Evolutionary conservation across 345 rosid genomes (phyloP).

Genomic region (Kandelia obovata): DNA sequence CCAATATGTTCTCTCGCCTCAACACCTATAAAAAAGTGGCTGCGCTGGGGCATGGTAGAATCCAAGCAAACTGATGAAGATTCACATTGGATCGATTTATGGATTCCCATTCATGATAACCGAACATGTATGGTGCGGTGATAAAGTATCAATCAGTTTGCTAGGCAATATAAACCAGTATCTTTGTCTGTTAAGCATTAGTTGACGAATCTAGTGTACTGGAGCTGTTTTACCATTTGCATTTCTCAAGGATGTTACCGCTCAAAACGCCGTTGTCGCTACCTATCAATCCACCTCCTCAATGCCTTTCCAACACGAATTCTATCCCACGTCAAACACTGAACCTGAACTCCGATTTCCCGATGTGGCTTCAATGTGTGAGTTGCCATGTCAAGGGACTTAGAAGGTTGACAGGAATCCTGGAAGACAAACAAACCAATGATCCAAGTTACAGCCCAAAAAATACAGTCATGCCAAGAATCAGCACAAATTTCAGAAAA

Average conservation of each 20-base stretch:
- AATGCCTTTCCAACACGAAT: conserved; percentile 74
- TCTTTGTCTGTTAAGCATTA: not conserved
- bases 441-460: conserved; percentile 44
- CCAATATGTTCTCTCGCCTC: no score
- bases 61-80: no score
- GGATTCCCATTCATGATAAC: no score
- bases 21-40: no score
- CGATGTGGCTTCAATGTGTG: conserved; percentile 40
- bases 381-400: conserved; percentile 7
- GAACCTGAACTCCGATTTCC: conserved; percentile 50
- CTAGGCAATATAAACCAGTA: no score
- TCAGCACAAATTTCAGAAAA: no score
- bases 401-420: conserved; percentile 8
- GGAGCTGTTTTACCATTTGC: not conserved
- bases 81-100: no score
- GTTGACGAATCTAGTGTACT: not conserved
- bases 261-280: not conserved
- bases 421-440: conserved; percentile 83
- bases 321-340: conserved; percentile 60
- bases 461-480: not conserved
- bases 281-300: conserved; percentile 57
- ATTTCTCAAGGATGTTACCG: not conserved
- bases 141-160: no score
- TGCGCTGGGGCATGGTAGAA: no score
- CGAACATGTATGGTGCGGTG: no score